Base-by-base conservation (phyloP, 2,329 filamentous ascomycete genomes). In the Penicillium capsulatum region DNA sequence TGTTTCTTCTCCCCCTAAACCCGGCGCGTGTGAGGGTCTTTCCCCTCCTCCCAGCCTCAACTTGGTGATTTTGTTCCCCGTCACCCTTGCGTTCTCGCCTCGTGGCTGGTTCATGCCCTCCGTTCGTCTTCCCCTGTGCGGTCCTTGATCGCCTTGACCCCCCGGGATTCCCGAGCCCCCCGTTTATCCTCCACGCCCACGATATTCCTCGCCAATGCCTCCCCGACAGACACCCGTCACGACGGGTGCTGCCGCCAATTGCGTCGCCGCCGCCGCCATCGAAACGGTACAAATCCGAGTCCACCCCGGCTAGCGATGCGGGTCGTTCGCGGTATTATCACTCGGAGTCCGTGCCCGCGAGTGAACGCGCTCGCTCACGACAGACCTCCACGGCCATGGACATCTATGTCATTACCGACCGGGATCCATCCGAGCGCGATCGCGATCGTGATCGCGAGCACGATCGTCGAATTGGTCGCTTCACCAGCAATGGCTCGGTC, bases 311-410 rank as follows among this genome's bases (percentile, higher is more conserved):
- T 4, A 54, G 51, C 31, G 52, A 60, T 31, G 44, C 47, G 16
- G 58, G 55, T 33, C 50, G 38, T 17, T 38, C 41, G 14, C 36
- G 49, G 31, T 47, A 57, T 32, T 55, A 55, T 36, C 47, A 42
- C 33, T 55, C 59, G 17, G 48, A 52, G 24, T 55, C 60, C 5
- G 40, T 58, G 5, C 44, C 46, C 3, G 40, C 52, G 15, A 57
- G 50, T 40, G 58, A 59, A n/a, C 45, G 53, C 17, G 45, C 45
- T 24, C 54, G 58, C 8, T 58, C 60, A 19, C 55, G 61, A 33
- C 59, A 63, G 22, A 60, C 61, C 6, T 64, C 61, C 7, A 60
- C 61, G 6, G 60, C 60, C 1, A 64, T 64, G 61, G 59, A 63
- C 20, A 59, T 64, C 32, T 57, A 64, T 33, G 45, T 47, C 19